A percentile compares a stretch with the other conserved stretches of the same genome.
phyloP scores from a whole-genome alignment of 139 green algal species.

The Chlorella vulgaris region DNA sequence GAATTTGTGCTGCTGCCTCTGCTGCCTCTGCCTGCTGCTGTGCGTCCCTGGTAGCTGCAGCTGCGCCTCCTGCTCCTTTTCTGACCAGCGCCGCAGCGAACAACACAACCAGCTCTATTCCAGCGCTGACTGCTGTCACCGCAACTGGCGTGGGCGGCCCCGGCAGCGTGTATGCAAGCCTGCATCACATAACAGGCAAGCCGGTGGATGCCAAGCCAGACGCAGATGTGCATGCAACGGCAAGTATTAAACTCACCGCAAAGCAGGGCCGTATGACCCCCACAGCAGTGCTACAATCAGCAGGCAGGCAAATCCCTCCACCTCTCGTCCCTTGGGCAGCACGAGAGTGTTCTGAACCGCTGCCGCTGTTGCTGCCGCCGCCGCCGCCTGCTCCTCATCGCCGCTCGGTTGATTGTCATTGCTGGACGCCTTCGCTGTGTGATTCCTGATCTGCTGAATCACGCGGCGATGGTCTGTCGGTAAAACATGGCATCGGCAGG shows the following conservation, averaged over 20 bases:
- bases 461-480: too few species aligned
- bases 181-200: not conserved
- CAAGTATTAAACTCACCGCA: conserved; percentile 2
- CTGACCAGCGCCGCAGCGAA: not conserved
- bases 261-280: conserved; percentile 33
- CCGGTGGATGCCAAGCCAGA: not conserved
- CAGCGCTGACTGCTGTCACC: not conserved
- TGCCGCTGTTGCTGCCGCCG: too few species aligned
- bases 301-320: conserved; percentile 12
- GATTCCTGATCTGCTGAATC: too few species aligned
- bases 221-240: not conserved
- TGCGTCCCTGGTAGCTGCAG: not conserved
- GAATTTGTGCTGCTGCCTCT: not conserved
- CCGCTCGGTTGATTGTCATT: not conserved
- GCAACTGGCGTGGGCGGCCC: conserved; percentile 12
- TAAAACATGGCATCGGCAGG: too few species aligned
- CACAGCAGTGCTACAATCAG: conserved; percentile 32
- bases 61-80: not conserved
- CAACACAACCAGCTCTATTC: conserved; percentile 9
- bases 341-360: not conserved
- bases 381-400: not conserved
- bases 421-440: not conserved
- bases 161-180: conserved; percentile 17
- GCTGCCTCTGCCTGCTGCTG: not conserved
- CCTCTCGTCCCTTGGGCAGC: not conserved